Percentiles rank a stretch among this genome's conserved stretches.
These are phyloP conservation scores for Withania somnifera DNA, from an alignment of 305 asterid genomes.

Conservation along the genomic window DNA sequence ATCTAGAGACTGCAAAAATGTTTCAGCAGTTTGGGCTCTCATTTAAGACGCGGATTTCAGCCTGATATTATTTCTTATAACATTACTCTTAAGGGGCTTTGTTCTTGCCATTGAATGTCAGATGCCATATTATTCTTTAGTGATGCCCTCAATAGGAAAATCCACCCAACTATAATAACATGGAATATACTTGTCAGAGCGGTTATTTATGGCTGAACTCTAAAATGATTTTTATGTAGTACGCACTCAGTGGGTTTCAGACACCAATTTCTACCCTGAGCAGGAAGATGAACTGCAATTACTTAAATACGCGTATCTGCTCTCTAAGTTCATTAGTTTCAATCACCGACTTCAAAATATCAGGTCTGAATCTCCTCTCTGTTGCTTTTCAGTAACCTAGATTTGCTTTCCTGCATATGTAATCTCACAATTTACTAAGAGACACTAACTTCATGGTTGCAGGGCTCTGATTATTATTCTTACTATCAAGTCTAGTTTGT, in stretches of 20 bases:
- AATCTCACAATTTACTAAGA: not conserved
- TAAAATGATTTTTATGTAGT: not conserved
- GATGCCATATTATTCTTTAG: slow-evolving; percentile 47
- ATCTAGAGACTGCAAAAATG: slow-evolving; percentile 50
- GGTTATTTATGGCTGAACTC: slow-evolving; percentile 31
- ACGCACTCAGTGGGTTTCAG: not conserved
- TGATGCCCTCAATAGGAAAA: slow-evolving; percentile 45
- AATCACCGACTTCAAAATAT: not conserved
- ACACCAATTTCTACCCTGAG: not conserved
- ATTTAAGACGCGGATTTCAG: slow-evolving; percentile 49
- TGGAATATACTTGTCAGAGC: slow-evolving; percentile 95
- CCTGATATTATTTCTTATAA: slow-evolving; percentile 85
- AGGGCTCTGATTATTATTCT: not conserved
- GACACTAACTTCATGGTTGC: slow-evolving; percentile 5
- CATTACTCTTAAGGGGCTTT: slow-evolving; percentile 76
- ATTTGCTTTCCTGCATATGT: not conserved
- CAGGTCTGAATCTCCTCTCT: not conserved
- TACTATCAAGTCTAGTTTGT: not conserved
- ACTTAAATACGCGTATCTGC: not conserved
- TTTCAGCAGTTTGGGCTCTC: slow-evolving; percentile 69
- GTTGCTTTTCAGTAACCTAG: not conserved
- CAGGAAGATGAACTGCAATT: not conserved
- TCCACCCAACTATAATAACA: slow-evolving; percentile 59
- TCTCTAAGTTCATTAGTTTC: not conserved
- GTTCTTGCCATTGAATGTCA: slow-evolving; percentile 62